These are phyloP conservation scores for Camellia granthamiana DNA, from an alignment of 148 eudicot genomes.

Conservation along the genomic window DNA sequence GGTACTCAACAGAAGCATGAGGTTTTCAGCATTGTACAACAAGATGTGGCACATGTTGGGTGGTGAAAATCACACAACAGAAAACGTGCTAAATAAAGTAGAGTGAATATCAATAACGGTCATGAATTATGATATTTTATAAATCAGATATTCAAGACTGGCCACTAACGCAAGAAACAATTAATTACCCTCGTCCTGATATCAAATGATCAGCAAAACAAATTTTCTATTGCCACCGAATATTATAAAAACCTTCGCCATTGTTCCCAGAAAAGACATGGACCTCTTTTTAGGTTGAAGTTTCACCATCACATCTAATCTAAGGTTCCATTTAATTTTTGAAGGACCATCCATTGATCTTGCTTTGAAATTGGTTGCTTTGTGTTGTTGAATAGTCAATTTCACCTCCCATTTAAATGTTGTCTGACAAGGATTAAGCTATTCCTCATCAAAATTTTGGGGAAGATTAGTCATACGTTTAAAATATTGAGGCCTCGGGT, in stretches of 20 bases:
- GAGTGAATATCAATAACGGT: not conserved
- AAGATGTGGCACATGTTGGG: not conserved
- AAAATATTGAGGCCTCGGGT: too few relatives aligned
- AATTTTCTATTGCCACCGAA: not conserved
- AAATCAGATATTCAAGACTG: not conserved
- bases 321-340: not conserved
- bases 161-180: not conserved
- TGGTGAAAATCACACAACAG: not conserved
- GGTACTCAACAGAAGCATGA: constrained; percentile 3
- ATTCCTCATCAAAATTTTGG: too few relatives aligned
- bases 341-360: not conserved
- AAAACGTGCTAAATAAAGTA: not conserved
- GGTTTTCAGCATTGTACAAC: not conserved
- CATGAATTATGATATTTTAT: not conserved
- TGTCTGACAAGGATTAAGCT: too few relatives aligned
- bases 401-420: too few relatives aligned
- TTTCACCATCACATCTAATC: not conserved
- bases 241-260: not conserved
- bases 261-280: too few relatives aligned
- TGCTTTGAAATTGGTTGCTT: too few relatives aligned
- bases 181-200: not conserved
- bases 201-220: not conserved
- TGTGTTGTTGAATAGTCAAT: too few relatives aligned
- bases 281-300: too few relatives aligned
- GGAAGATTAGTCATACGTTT: too few relatives aligned